A percentile compares a stretch with the other conserved stretches of the same genome.
phyloP scores from a whole-genome alignment of 2,329 filamentous ascomycete species.

The Chalara sp. region DNA sequence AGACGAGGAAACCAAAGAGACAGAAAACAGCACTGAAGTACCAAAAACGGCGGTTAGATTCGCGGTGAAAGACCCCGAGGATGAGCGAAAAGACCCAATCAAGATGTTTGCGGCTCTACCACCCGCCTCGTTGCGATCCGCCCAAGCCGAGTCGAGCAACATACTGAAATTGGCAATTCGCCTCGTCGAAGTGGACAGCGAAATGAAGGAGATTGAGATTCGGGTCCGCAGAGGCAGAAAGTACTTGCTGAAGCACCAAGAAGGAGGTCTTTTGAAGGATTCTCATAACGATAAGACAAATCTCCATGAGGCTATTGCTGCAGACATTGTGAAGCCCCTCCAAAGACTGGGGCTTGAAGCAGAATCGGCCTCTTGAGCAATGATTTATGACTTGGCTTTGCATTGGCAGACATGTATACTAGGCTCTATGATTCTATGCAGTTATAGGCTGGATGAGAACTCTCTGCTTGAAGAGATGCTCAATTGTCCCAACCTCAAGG shows the following conservation, averaged over 20 bases:
- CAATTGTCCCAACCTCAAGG: too few relatives aligned
- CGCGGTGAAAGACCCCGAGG: background rate
- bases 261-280: too few relatives aligned
- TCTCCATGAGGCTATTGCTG: too few relatives aligned
- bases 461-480: too few relatives aligned
- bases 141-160: conserved; percentile 51
- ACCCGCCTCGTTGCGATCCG: conserved; percentile 40
- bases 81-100: conserved; percentile 42
- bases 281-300: too few relatives aligned
- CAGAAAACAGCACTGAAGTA: background rate
- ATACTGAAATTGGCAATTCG: conserved; percentile 50
- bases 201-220: conserved; percentile 61
- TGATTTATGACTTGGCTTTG: too few relatives aligned
- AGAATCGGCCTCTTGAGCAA: too few relatives aligned
- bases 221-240: conserved; percentile 55
- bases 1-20: background rate
- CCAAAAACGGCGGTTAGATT: background rate
- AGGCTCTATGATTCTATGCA: too few relatives aligned
- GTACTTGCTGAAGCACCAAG: conserved; percentile 2
- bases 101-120: conserved; percentile 48
- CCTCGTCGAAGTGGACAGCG: conserved; percentile 48
- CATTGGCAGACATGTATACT: too few relatives aligned
- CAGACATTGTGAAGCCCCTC: too few relatives aligned
- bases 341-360: too few relatives aligned
- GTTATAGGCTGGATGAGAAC: too few relatives aligned